These are phyloP conservation scores for Phytopythium vexans DNA, from an alignment of 352 stramenopile species.

Conservation along the genomic window DNA sequence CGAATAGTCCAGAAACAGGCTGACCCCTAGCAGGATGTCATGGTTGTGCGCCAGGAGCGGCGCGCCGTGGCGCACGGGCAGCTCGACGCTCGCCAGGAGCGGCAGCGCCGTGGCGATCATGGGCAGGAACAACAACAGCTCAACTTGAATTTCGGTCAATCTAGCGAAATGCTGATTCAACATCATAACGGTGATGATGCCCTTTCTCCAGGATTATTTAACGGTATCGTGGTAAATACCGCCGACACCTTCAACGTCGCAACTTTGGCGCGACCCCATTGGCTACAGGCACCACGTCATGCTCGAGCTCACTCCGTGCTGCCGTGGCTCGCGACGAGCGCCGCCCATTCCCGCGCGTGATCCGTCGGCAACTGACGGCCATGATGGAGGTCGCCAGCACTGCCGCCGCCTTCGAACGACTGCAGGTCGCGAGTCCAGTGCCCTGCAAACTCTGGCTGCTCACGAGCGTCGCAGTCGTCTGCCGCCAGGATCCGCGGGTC, in stretches of 20 bases:
- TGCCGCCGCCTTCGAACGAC: not conserved
- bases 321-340: not conserved
- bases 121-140: not conserved
- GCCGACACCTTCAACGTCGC: not conserved
- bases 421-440: not conserved
- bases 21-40: slow-evolving; percentile 17
- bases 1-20: slow-evolving; percentile 23
- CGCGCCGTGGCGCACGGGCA: not conserved
- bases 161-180: too few relatives aligned
- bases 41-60: not conserved
- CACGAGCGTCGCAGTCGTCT: slow-evolving; percentile 16
- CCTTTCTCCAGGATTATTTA: not conserved
- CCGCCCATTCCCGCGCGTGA: not conserved
- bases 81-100: not conserved
- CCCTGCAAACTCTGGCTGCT: slow-evolving; percentile 1
- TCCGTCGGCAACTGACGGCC: not conserved
- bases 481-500: slow-evolving; percentile 9
- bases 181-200: too few relatives aligned
- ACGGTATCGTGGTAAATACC: not conserved
- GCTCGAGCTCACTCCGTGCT: not conserved
- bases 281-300: slow-evolving; percentile 2
- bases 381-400: not conserved
- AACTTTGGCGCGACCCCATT: not conserved
- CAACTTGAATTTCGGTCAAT: not conserved
- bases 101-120: not conserved